A percentile compares a stretch with the other conserved stretches of the same genome.
phyloP scores from a whole-genome alignment of 2,329 filamentous ascomycete genomes.

The Diaporthe sp. region DNA sequence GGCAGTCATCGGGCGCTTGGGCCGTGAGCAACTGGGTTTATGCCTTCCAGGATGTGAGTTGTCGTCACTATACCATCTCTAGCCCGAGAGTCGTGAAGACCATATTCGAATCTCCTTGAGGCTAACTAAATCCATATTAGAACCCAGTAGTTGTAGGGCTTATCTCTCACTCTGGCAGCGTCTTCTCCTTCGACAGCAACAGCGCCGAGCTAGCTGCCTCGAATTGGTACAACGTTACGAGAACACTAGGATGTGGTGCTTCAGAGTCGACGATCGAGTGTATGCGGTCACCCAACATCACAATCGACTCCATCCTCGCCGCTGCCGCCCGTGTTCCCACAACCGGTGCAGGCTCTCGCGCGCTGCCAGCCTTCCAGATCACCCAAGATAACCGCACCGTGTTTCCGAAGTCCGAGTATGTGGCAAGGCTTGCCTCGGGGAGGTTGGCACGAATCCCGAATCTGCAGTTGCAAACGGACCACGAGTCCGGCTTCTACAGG shows the following conservation, averaged over 20 bases:
- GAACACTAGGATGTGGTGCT: conserved; percentile 29
- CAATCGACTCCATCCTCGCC: not conserved
- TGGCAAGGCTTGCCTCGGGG: conserved; percentile 1
- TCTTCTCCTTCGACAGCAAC: conserved; percentile 15
- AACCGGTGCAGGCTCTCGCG: not conserved
- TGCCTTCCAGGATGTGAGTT: conserved; percentile 6
- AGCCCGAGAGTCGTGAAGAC: too few species aligned
- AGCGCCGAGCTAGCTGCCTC: conserved; percentile 15
- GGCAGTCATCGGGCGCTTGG: conserved; percentile 25
- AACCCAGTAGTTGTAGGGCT: conserved; percentile 26
- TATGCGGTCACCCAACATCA: conserved; percentile 23
- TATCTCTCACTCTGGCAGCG: conserved; percentile 18
- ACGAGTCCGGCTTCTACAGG: conserved; percentile 28
- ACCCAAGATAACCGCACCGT: conserved; percentile 20
- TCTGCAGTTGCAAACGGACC: not conserved
- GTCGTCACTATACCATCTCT: not conserved
- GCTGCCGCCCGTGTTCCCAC: conserved; percentile 10
- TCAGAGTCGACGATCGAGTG: conserved; percentile 17
- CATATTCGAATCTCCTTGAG: not conserved
- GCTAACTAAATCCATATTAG: not conserved
- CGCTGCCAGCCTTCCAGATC: conserved; percentile 20
- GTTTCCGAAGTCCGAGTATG: not conserved
- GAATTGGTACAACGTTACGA: conserved; percentile 30
- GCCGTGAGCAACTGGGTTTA: conserved; percentile 18
- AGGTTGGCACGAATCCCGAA: not conserved